Evolutionary conservation across 1,284 basidiomycete genomes (phyloP).

Genomic region (Irpex sp.): DNA sequence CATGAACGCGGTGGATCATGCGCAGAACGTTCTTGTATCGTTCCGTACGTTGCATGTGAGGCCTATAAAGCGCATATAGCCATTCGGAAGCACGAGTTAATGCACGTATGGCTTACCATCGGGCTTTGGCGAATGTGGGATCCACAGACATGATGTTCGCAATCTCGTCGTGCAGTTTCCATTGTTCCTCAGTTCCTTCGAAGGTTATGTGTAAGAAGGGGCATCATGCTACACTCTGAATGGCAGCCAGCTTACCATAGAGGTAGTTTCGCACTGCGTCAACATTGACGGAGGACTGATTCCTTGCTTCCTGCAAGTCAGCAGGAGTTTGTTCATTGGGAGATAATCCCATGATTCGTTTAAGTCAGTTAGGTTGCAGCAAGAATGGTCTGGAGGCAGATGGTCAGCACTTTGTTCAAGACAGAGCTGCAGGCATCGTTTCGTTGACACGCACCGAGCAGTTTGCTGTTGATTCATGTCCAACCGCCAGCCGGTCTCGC

Average conservation of each 20-base stretch:
- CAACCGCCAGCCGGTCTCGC: not conserved
- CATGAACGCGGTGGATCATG: conserved; percentile 53
- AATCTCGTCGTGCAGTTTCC: conserved; percentile 46
- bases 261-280: not conserved
- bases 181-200: conserved; percentile 44
- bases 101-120: conserved; percentile 33
- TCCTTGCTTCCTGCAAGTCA: conserved; percentile 3
- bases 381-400: too few species aligned
- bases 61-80: conserved; percentile 28
- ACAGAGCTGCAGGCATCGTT: too few species aligned
- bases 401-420: too few species aligned
- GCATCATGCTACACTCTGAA: too few species aligned
- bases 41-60: conserved; percentile 50
- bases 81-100: not conserved
- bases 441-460: too few species aligned
- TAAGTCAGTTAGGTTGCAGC: not conserved
- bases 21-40: conserved; percentile 44
- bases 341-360: not conserved
- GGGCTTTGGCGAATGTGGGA: conserved; percentile 60
- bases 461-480: not conserved
- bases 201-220: too few species aligned
- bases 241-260: not conserved
- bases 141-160: conserved; percentile 51
- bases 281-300: not conserved
- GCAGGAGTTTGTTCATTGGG: conserved; percentile 3